Conservation (phyloP, 1,284 basidiomycete species). For the Austroboletus niveus region DNA sequence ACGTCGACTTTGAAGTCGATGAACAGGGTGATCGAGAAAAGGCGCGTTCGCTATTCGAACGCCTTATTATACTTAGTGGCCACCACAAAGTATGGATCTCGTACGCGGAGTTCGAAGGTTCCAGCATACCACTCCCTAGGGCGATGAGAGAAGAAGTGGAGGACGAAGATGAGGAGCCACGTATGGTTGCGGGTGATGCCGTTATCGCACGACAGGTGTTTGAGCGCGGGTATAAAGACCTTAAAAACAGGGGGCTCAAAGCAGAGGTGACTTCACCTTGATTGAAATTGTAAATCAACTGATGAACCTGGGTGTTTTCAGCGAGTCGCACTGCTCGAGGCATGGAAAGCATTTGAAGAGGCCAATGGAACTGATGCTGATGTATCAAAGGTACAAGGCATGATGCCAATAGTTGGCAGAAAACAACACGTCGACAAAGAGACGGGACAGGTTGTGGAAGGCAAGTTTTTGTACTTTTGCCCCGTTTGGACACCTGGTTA, state of each 20-base stretch:
- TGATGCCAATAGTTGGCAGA: constrained; percentile 91
- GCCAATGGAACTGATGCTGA: constrained; percentile 70
- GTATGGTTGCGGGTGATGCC: constrained; percentile 69
- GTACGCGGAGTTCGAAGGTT: constrained; percentile 76
- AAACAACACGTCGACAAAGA: constrained; percentile 80
- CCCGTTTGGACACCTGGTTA: not conserved
- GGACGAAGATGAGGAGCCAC: constrained; percentile 59
- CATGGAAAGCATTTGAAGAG: constrained; percentile 92
- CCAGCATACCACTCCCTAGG: constrained; percentile 61
- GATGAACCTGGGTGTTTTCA: constrained; percentile 28
- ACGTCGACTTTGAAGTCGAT: constrained; percentile 90
- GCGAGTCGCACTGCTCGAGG: constrained; percentile 87
- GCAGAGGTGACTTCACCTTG: constrained; percentile 65
- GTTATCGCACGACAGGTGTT: constrained; percentile 76
- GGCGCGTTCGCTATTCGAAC: constrained; percentile 87
- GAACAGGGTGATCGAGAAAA: constrained; percentile 91
- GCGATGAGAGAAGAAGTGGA: constrained; percentile 75
- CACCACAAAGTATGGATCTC: constrained; percentile 94
- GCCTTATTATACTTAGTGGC: constrained; percentile 82
- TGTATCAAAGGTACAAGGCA: constrained; percentile 76
- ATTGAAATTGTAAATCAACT: not conserved
- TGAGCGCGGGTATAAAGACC: constrained; percentile 81
- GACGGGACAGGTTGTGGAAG: constrained; percentile 83
- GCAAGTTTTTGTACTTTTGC: constrained; percentile 41
- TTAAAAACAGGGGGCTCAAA: constrained; percentile 80